Evolutionary conservation across 2,329 filamentous ascomycete species (phyloP), one percentile per base, ranked within the genome.

Genomic region (Colletotrichum australisinense): DNA sequence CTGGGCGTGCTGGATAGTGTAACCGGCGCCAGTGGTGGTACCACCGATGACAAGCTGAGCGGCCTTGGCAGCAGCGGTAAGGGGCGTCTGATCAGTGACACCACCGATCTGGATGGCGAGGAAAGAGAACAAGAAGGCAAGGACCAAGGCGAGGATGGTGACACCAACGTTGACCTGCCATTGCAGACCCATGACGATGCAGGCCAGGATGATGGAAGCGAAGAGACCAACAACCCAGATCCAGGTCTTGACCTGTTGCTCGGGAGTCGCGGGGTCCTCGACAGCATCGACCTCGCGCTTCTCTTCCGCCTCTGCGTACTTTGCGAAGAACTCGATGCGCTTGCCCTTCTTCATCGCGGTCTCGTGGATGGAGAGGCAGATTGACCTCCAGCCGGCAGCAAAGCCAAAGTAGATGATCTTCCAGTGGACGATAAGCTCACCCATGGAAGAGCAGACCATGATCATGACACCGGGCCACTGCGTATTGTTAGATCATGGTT

Each of bases 21-120:
- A 88, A 73, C 85, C 82, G 63, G 87, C 83, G 72, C 86, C 84
- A 52, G 86, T 86, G 5, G 89, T 91, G 11, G 88, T 88, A 65
- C 86, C 89, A 71, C 89, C 89, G 65, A 92, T 87, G 70, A 92
- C 84, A 71, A 92, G 86, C 81, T 92, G 92, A 1, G 90, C 92
- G 5, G 91, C 91, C 82, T 93, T 93, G 76, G 91, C 88, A 0
- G 90, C 90, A 4, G 92, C 90, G 3, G 91, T 93, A 2, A 93
- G 84, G 0, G 92, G 92, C 0, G 91, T 91, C 76, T 88, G 88
- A 76, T 92, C 89, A 19, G 87, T 90, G n/a, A 88, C 87, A 71
- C 87, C 90, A 35, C 87, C 86, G 78, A 89, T 90, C 78, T 91
- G 89, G 74, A 91, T 89, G 59, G 88, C 89, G 28, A 92, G 82